Evolutionary conservation across 306 rosid genomes (phyloP).

Genomic region (Delonix regia): DNA sequence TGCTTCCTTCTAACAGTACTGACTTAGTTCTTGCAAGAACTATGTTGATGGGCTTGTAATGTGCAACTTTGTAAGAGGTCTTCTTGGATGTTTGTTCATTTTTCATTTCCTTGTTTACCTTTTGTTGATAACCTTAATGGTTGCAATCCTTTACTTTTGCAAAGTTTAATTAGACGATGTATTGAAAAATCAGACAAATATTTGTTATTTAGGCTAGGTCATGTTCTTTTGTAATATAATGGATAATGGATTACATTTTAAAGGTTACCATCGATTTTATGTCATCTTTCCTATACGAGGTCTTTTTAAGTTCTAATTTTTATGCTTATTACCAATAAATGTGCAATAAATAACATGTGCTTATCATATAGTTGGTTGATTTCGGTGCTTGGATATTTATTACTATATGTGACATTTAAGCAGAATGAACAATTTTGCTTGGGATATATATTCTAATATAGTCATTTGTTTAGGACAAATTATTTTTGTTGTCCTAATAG

Average conservation of each 20-base stretch:
- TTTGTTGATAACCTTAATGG: slow-evolving; percentile 46
- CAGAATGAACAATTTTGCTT: not conserved
- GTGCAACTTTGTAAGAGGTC: slow-evolving; percentile 48
- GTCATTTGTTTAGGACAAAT: not conserved
- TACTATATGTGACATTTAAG: not conserved
- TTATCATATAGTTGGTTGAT: slow-evolving; percentile 4
- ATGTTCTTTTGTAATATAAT: slow-evolving; percentile 56
- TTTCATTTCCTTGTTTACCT: slow-evolving; percentile 43
- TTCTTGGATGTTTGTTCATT: slow-evolving; percentile 43
- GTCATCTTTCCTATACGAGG: slow-evolving; percentile 38
- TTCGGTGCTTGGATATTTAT: not conserved
- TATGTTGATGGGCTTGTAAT: slow-evolving; percentile 36
- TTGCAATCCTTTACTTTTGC: slow-evolving; percentile 48
- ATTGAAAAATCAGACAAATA: slow-evolving; percentile 50
- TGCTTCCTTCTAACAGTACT: slow-evolving; percentile 41
- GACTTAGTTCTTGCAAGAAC: slow-evolving; percentile 33
- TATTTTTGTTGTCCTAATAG: not conserved
- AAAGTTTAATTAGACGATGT: slow-evolving; percentile 53
- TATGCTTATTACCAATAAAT: slow-evolving; percentile 32
- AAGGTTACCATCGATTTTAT: slow-evolving; percentile 50
- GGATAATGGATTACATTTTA: slow-evolving; percentile 30
- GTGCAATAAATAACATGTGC: slow-evolving; percentile 37
- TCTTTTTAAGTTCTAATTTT: slow-evolving; percentile 31
- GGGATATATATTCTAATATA: not conserved
- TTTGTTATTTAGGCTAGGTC: slow-evolving; percentile 38